Base-by-base conservation (phyloP, 208 protist species). In the Acanthamoeba culbertsoni region DNA sequence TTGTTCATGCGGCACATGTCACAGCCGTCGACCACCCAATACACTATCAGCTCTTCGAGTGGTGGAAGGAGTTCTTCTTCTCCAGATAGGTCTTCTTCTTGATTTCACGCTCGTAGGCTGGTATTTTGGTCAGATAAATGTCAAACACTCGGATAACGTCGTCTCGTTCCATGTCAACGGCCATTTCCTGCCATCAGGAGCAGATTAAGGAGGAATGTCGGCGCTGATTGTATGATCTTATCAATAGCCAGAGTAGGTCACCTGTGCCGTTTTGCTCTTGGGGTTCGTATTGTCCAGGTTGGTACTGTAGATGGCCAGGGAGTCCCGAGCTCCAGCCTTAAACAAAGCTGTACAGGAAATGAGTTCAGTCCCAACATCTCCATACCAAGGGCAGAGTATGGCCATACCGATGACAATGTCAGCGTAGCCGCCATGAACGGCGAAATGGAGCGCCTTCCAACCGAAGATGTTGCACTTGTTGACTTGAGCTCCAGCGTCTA, bases 401-500 rank as follows among this genome's bases (percentile, higher is more conserved):
- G 37, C 18, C 73, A 33, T 90, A 68, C 62, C 62, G 16, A 92
- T 92, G 8, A 92, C 86, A 20, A 92, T 92, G 59, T 92, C 86
- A 1, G 86, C 86, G 63, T 92, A 77, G 5, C 86, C 86, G 8
- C 86, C 86, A 23, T 92, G 46, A 6, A 77, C 86, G 16, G 86
- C 86, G 53, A 92, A 92, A 59, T 92, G 86, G 6, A 92, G 86
- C 28, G 86, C 62, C 62, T 92, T 92, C 86, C 86, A 92, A 0
- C 53, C 62, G 35, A 92, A 92, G 28, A 92, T 77, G 86, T 92
- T 92, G 42, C 86, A 92, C 59, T 92, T 92, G 86, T 92, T 92
- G 33, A 92, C 86, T 28, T 92, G 53, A 8, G 86, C 53, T 43
- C 82, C 82, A 5, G 82, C 82, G 23, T 90, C 82, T 12, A 90